These are phyloP conservation scores for Penicillium maclennaniae DNA, from an alignment of 495 filamentous ascomycete species.

Conservation along the genomic window DNA sequence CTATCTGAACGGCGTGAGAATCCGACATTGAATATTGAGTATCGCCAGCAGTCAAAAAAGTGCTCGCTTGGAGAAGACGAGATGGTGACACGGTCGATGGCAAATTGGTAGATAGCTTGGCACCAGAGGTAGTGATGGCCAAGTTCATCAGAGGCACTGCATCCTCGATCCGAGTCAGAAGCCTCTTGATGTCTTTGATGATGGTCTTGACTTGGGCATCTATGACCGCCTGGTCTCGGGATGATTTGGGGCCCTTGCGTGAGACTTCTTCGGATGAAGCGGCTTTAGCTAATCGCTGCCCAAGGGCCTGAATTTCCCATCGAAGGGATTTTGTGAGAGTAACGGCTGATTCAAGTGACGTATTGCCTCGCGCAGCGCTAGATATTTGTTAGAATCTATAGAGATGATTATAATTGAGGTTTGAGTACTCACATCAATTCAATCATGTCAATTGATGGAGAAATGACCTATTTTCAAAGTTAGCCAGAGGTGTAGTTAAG, in stretches of 20 bases:
- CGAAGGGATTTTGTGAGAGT: constrained; percentile 82
- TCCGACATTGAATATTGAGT: constrained; percentile 69
- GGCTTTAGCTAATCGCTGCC: constrained; percentile 66
- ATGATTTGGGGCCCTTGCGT: constrained; percentile 45
- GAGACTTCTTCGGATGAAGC: constrained; percentile 63
- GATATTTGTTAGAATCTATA: constrained; percentile 5
- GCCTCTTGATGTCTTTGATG: constrained; percentile 67
- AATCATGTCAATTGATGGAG: constrained; percentile 89
- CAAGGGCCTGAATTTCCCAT: constrained; percentile 81
- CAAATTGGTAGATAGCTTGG: constrained; percentile 72
- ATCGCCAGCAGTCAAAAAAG: constrained; percentile 85
- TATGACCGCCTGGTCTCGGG: constrained; percentile 44
- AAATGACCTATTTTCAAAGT: constrained; percentile 64
- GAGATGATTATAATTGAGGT: neutral
- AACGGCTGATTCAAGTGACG: constrained; percentile 84
- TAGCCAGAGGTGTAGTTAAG: neutral
- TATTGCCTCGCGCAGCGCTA: constrained; percentile 90
- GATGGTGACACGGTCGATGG: constrained; percentile 86
- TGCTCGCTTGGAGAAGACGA: constrained; percentile 87
- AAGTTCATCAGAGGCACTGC: constrained; percentile 91
- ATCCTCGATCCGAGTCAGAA: constrained; percentile 82
- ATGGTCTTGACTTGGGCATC: constrained; percentile 65
- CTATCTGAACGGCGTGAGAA: constrained; percentile 70
- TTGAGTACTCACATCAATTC: constrained; percentile 68
- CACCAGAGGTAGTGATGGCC: constrained; percentile 93